A percentile compares a stretch with the other conserved stretches of the same genome.
Evolutionary conservation across 106 monocot genomes (phyloP).

Genomic region (Dendrobium catenatum): DNA sequence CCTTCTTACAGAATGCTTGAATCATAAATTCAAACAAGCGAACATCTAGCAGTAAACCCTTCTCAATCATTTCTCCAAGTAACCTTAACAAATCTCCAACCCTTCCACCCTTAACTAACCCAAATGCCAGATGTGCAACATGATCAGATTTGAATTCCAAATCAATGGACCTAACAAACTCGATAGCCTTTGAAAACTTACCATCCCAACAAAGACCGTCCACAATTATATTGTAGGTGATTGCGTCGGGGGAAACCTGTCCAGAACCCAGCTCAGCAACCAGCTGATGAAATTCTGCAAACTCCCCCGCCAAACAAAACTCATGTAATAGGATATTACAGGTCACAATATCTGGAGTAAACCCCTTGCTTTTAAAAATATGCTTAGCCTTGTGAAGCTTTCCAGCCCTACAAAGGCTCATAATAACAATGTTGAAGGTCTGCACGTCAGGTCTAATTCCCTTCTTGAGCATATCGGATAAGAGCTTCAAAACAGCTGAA

Average conservation of each 20-base stretch:
- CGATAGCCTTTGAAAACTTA: conserved; percentile 26
- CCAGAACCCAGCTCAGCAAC: conserved; percentile 18
- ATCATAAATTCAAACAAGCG: conserved; percentile 21
- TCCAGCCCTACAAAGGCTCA: conserved; percentile 44
- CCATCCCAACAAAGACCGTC: conserved; percentile 44
- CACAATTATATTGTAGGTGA: conserved; percentile 35
- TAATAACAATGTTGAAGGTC: conserved; percentile 49
- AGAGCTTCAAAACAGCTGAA: conserved; percentile 32
- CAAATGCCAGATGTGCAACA: conserved; percentile 30
- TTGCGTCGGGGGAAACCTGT: conserved; percentile 22
- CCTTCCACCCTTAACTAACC: conserved; percentile 27
- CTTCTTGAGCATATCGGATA: conserved; percentile 51
- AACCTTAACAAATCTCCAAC: conserved; percentile 8
- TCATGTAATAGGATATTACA: conserved; percentile 43
- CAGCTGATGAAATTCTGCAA: conserved; percentile 24
- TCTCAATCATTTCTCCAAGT: conserved; percentile 21
- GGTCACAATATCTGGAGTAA: conserved; percentile 33
- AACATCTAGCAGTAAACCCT: conserved; percentile 21
- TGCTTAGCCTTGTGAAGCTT: conserved; percentile 29
- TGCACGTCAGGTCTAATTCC: conserved; percentile 20
- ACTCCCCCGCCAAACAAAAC: conserved; percentile 21
- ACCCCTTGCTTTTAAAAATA: conserved; percentile 26
- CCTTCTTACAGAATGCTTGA: conserved; percentile 30
- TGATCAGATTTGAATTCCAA: conserved; percentile 20
- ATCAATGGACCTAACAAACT: conserved; percentile 25